Conservation (phyloP, 2,329 filamentous ascomycete genomes). For the Cryphonectria parasitica region DNA sequence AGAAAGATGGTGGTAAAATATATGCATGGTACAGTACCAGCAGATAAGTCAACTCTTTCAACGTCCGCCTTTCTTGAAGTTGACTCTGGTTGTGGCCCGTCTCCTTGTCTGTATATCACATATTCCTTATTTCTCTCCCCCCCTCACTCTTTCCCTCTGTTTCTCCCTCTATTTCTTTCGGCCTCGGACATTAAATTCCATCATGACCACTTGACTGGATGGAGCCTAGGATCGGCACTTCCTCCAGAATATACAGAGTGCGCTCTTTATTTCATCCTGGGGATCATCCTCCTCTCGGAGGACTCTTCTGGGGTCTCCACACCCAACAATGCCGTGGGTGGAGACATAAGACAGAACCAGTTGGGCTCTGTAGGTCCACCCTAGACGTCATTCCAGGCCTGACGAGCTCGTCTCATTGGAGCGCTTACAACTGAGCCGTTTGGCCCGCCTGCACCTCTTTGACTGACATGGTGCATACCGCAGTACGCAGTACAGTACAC, state of each 20-base stretch:
- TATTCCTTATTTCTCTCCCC: too few relatives aligned
- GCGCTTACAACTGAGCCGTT: slow-evolving; percentile 8
- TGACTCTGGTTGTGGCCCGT: too few relatives aligned
- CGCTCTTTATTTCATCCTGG: not conserved
- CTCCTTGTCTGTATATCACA: too few relatives aligned
- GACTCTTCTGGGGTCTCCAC: not conserved
- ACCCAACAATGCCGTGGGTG: not conserved
- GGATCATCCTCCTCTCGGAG: not conserved
- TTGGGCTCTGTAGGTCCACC: slow-evolving; percentile 5
- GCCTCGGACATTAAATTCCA: not conserved
- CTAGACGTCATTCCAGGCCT: slow-evolving; percentile 16
- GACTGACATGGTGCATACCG: too few relatives aligned
- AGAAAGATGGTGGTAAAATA: too few relatives aligned
- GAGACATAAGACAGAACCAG: not conserved
- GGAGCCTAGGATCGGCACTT: not conserved
- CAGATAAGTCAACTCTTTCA: too few relatives aligned
- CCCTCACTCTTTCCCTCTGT: too few relatives aligned
- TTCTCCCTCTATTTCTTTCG: too few relatives aligned
- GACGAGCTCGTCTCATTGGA: slow-evolving; percentile 6
- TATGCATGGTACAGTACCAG: too few relatives aligned
- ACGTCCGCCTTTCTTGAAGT: too few relatives aligned
- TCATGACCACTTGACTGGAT: not conserved
- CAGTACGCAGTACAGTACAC: too few relatives aligned
- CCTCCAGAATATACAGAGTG: not conserved
- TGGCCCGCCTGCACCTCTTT: too few relatives aligned